Base-by-base conservation (phyloP, 2,329 filamentous ascomycete species). In the Pezicula rhizophila region DNA sequence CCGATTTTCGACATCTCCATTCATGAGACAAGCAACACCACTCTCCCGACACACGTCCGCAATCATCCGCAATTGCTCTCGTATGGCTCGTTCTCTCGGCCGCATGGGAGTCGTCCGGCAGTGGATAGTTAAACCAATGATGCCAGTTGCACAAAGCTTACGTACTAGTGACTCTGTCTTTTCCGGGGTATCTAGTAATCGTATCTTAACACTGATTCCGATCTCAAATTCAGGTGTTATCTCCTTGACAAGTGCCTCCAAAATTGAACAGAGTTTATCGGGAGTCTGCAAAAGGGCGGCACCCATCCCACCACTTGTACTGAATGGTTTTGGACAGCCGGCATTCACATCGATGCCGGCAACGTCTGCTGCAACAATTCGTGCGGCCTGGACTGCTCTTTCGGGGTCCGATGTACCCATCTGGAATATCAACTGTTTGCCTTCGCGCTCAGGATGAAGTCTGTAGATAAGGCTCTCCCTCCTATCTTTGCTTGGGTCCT, bases 271-370 rank as follows among this genome's bases (percentile, higher is more conserved):
- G 1, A 99, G 78, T 60, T 80, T 82, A 56, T 97, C 91, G 0
- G 93, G 92, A 0, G 86, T 92, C 58, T 80, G 81, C 14, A 99
- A 78, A 17, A 99, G 77, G 1, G 91, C 92, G 0, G 93, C 93
- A 43, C 93, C 93, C 93, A 99, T 99, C 43, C 93, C 93, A 52
- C 90, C 90, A 54, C 79, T 80, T 2, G 92, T 96, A 62, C 88
- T 95, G 69, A 99, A 99, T 0, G 92, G 88, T 68, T 99, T 99
- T 1, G 93, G 93, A 64, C 93, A 99, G n/a, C 93, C 93, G 0
- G 93, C 90, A 66, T 99, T 99, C 53, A 99, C 86, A 66, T 97
- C 93, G 59, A 99, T 96, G 52, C 93, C 93, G 0, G 85, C 84
- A 3, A 99, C 93, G 68, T 97, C 89, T 11, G 73, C 78, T 0